Base-by-base conservation (phyloP, 108 stramenopile species). In the Seminavis robusta region DNA sequence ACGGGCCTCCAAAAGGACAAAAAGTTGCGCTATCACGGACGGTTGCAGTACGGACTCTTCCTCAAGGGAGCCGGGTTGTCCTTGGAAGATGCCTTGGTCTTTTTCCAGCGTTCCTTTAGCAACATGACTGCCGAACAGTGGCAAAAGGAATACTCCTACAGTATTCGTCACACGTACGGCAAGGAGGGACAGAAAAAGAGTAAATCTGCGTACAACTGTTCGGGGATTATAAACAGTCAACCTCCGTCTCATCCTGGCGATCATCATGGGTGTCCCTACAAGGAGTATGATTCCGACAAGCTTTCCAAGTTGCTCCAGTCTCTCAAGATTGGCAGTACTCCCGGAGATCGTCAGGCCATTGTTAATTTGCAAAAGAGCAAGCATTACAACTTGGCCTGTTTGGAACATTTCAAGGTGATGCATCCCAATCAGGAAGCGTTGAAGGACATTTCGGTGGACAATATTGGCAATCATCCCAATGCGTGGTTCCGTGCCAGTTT, bases 251-350 rank as follows among this genome's bases (percentile, higher is more conserved):
- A 91, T 24, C 87, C 89, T 0, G 95, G 94, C 21, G 94, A 96
- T 21, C 82, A 91, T 69, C 97, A 99, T 65, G 98, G 98, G 5
- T 99, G 98, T 83, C 97, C 98, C 21, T 99, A 83, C 85, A 81
- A 86, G 29, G 94, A 95, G 69, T 86, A 72, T 43, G 84, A 86
- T 33, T 93, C 88, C 29, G 56, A 76, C 27, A 80, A 94, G 40
- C 74, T 98, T 13, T 48, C 61, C 25, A 47, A 60, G 19, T 47
- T 87, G 28, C 56, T 95, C 23, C 50, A 57, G 8, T 61, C 69
- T 42, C 52, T 84, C 36, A 71, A 87, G 44, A 66, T 95, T 66
- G 83, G 84, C 0, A 65, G 40, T 47, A 56, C 51, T 0, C 29
- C 23, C 21, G 44, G 56, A 26, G n/a, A 50, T 6, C 84, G 94